A percentile compares a stretch with the other conserved stretches of the same genome.
Evolutionary conservation across 352 stramenopile species (phyloP).

Genomic region (Elongisporangium anandrum): DNA sequence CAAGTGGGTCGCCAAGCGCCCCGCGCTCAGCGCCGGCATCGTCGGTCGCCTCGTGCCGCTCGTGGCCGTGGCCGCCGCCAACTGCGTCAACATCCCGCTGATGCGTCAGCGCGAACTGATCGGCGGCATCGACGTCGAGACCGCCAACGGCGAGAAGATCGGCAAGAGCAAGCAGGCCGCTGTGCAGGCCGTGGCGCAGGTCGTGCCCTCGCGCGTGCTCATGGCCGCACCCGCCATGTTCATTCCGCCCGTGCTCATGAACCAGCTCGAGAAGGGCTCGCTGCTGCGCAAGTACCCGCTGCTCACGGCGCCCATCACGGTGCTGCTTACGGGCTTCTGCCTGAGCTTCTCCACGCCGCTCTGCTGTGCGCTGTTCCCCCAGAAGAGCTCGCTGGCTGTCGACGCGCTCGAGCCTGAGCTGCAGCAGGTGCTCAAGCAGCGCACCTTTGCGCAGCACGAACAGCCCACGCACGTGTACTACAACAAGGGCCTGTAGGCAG

Average conservation of each 20-base stretch:
- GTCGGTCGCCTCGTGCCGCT: slow-evolving; percentile 74
- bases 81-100: slow-evolving; percentile 88
- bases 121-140: slow-evolving; percentile 77
- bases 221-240: slow-evolving; percentile 87
- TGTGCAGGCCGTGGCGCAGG: slow-evolving; percentile 72
- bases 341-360: slow-evolving; percentile 74
- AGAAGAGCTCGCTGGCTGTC: slow-evolving; percentile 60
- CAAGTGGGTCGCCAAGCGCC: slow-evolving; percentile 59
- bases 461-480: slow-evolving; percentile 62
- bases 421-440: slow-evolving; percentile 43
- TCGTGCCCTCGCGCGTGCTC: slow-evolving; percentile 80
- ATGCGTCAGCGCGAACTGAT: slow-evolving; percentile 88
- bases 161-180: slow-evolving; percentile 71
- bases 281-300: slow-evolving; percentile 60
- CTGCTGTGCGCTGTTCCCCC: slow-evolving; percentile 81
- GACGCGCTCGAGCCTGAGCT: slow-evolving; percentile 60
- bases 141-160: slow-evolving; percentile 47
- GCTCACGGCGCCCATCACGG: slow-evolving; percentile 62
- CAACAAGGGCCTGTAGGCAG: slow-evolving; percentile 62
- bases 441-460: slow-evolving; percentile 38
- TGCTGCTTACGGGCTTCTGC: slow-evolving; percentile 66
- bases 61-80: slow-evolving; percentile 79
- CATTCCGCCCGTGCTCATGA: slow-evolving; percentile 85
- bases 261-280: slow-evolving; percentile 53
- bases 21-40: slow-evolving; percentile 53